phyloP scores from a whole-genome alignment of 108 stramenopile genomes.

The Chaetoceros muelleri region DNA sequence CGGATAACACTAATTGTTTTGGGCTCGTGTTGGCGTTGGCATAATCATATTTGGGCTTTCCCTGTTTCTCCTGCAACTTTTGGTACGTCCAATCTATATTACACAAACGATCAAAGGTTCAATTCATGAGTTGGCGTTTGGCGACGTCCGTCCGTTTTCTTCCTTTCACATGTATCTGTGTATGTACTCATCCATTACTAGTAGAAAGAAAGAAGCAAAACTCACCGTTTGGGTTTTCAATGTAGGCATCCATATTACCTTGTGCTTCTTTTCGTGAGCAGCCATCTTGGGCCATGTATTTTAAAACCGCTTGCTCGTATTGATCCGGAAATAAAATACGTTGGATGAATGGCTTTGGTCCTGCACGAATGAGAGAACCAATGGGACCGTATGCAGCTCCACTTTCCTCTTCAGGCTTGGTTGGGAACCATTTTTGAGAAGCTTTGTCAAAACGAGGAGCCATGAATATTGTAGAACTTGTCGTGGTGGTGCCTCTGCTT shows the following conservation, averaged over 20 bases:
- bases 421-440: slow-evolving; percentile 18
- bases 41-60: slow-evolving; percentile 9
- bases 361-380: slow-evolving; percentile 39
- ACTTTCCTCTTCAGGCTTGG: slow-evolving; percentile 22
- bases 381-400: slow-evolving; percentile 43
- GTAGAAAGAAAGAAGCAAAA: background rate
- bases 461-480: slow-evolving; percentile 18
- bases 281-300: slow-evolving; percentile 49
- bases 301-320: slow-evolving; percentile 61
- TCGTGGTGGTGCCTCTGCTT: too few relatives aligned
- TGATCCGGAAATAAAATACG: slow-evolving; percentile 35
- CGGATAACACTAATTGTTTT: background rate
- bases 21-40: slow-evolving; percentile 1
- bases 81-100: background rate
- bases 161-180: too few relatives aligned
- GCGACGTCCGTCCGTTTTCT: too few relatives aligned
- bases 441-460: slow-evolving; percentile 27
- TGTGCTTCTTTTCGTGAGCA: slow-evolving; percentile 38
- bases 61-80: slow-evolving; percentile 6
- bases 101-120: background rate
- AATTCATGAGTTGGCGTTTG: background rate
- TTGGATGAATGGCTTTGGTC: slow-evolving; percentile 44
- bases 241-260: slow-evolving; percentile 67
- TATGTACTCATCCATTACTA: too few relatives aligned
- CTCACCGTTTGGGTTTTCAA: slow-evolving; percentile 35